These are phyloP conservation scores for Naganishia vaughanmartiniae DNA, from an alignment of 768 basidiomycete species.

Conservation along the genomic window DNA sequence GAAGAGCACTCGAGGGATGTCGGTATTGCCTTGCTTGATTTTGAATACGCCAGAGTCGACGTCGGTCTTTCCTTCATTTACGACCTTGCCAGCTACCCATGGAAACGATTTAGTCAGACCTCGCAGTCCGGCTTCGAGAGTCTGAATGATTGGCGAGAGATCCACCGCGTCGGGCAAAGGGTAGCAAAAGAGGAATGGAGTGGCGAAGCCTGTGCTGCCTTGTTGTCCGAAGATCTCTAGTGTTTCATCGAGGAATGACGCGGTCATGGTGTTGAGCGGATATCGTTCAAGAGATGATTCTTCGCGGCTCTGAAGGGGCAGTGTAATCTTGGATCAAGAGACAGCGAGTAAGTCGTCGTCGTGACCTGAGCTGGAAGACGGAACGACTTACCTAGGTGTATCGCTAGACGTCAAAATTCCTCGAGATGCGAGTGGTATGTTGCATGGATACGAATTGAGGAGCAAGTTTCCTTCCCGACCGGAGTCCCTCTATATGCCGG, in stretches of 20 bases:
- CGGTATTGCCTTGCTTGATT: background rate
- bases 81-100: constrained; percentile 13
- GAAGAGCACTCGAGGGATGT: constrained; percentile 6
- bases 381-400: too few species aligned
- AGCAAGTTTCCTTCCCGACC: too few species aligned
- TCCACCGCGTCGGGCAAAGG: background rate
- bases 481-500: too few species aligned
- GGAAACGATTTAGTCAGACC: background rate
- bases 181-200: constrained; percentile 19
- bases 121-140: background rate
- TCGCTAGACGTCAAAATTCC: too few species aligned
- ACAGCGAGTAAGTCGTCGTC: too few species aligned
- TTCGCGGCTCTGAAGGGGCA: too few species aligned
- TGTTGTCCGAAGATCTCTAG: constrained; percentile 23
- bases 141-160: background rate
- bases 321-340: too few species aligned
- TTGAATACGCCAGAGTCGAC: constrained; percentile 3
- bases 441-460: too few species aligned
- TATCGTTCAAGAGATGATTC: too few species aligned
- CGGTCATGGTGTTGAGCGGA: background rate
- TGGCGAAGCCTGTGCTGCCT: background rate
- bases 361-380: too few species aligned
- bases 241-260: background rate
- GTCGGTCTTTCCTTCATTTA: constrained; percentile 5
- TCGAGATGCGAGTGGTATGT: too few species aligned